These are phyloP conservation scores for Auricularia sp. DNA, from an alignment of 768 basidiomycete genomes.

Conservation along the genomic window DNA sequence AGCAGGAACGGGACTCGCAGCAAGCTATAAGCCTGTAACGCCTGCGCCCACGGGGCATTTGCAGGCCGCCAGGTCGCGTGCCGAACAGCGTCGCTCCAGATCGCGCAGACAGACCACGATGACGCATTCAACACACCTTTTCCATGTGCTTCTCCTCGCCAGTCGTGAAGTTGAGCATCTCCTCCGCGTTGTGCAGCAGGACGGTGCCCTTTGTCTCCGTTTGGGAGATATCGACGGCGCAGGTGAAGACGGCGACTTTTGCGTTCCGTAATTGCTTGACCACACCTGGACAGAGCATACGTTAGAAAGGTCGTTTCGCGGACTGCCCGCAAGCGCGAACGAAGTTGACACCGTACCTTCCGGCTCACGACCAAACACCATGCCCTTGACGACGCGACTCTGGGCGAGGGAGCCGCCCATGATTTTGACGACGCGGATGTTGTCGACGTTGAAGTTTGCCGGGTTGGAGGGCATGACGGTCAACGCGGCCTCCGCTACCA, in stretches of 20 bases:
- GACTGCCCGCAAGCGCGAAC: too few species aligned
- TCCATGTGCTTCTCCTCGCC: conserved; percentile 97
- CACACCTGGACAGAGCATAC: conserved; percentile 37
- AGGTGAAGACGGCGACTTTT: conserved; percentile 94
- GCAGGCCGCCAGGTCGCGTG: background rate
- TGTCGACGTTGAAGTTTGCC: conserved; percentile 95
- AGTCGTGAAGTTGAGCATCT: conserved; percentile 92
- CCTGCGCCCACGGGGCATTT: background rate
- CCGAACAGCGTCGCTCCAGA: background rate
- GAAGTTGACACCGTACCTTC: conserved; percentile 48
- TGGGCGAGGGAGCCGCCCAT: conserved; percentile 83
- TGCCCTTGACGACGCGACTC: conserved; percentile 87
- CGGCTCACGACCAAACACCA: conserved; percentile 96
- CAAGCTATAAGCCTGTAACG: too few species aligned
- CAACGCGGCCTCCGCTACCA: conserved; percentile 90
- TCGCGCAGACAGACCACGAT: too few species aligned
- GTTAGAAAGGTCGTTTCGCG: background rate
- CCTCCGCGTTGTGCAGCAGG: conserved; percentile 86
- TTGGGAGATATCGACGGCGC: conserved; percentile 84
- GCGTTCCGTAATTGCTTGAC: conserved; percentile 75
- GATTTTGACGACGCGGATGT: conserved; percentile 96
- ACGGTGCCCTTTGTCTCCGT: conserved; percentile 99
- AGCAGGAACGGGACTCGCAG: too few species aligned
- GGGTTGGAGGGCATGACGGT: conserved; percentile 83
- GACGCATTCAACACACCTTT: conserved; percentile 33